A percentile compares a stretch with the other conserved stretches of the same genome.
Evolutionary conservation across 345 rosid species (phyloP).

Genomic region (Toxicodendron radicans): DNA sequence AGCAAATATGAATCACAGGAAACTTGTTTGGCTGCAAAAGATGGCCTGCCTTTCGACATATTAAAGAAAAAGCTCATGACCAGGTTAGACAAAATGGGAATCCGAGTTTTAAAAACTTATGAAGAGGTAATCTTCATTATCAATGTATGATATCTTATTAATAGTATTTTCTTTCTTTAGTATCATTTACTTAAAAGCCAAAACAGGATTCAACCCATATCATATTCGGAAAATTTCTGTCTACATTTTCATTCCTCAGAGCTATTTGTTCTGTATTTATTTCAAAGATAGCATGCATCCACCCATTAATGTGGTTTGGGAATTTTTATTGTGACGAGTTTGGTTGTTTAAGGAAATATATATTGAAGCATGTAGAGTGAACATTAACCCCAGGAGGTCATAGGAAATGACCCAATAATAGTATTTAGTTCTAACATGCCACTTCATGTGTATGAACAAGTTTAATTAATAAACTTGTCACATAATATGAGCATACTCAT

Average conservation of each 20-base stretch:
- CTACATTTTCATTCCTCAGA: not conserved
- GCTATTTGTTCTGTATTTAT: not conserved
- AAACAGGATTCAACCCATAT: constrained; percentile 10
- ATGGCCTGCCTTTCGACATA: constrained; percentile 81
- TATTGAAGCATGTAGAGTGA: not conserved
- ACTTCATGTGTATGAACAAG: no score
- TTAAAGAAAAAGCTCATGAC: constrained; percentile 73
- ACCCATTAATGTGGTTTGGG: not conserved
- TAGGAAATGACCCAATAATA: not conserved
- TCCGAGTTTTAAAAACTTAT: constrained; percentile 60
- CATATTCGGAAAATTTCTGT: constrained; percentile 1
- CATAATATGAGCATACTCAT: not conserved
- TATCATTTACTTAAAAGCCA: not conserved
- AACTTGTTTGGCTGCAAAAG: constrained; percentile 96
- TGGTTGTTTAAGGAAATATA: not conserved
- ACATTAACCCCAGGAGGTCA: not conserved
- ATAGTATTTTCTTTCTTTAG: not conserved
- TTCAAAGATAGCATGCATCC: not conserved
- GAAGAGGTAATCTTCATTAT: constrained; percentile 67
- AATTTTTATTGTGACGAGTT: not conserved
- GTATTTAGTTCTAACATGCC: not conserved
- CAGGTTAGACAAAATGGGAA: constrained; percentile 76
- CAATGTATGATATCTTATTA: not conserved
- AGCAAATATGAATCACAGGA: constrained; percentile 52
- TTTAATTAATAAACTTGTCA: not conserved